Percentiles rank a stretch among this genome's conserved stretches.
Conservation (phyloP, 805 yeast species). For the Candida ortonii region DNA sequence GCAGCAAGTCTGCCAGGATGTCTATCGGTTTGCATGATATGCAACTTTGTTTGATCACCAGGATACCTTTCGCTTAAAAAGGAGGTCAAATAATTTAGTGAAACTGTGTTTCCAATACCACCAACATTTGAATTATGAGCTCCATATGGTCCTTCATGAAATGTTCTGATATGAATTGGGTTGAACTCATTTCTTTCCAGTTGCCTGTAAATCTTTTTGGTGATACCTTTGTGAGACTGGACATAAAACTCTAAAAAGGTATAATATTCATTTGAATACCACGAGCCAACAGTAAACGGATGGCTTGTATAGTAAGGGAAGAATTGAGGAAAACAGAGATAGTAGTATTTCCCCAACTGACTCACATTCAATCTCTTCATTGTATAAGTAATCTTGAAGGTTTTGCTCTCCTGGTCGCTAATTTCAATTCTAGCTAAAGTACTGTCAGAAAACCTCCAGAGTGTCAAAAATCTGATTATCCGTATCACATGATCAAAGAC, state of each 20-base stretch:
- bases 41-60: not conserved
- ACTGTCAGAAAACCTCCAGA: not conserved
- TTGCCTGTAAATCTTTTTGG: not conserved
- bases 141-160: conserved; percentile 1
- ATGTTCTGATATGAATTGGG: not conserved
- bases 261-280: conserved; percentile 1
- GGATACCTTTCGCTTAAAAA: not conserved
- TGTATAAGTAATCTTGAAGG: not conserved
- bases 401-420: not conserved
- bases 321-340: not conserved
- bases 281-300: conserved; percentile 4
- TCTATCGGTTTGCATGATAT: not conserved
- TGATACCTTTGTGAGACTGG: not conserved
- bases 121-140: not conserved
- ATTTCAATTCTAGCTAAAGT: not conserved
- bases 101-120: not conserved
- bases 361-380: not conserved
- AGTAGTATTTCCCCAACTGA: conserved; percentile 1
- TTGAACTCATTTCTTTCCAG: conserved; percentile 1
- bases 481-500: not conserved
- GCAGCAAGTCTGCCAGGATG: too few species aligned
- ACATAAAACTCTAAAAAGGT: not conserved
- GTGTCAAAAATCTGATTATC: not conserved
- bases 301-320: conserved; percentile 1
- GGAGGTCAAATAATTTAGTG: not conserved